Evolutionary conservation across 2,329 filamentous ascomycete genomes (phyloP), one percentile per base, ranked within the genome.

Genomic region (Botrytis porri): DNA sequence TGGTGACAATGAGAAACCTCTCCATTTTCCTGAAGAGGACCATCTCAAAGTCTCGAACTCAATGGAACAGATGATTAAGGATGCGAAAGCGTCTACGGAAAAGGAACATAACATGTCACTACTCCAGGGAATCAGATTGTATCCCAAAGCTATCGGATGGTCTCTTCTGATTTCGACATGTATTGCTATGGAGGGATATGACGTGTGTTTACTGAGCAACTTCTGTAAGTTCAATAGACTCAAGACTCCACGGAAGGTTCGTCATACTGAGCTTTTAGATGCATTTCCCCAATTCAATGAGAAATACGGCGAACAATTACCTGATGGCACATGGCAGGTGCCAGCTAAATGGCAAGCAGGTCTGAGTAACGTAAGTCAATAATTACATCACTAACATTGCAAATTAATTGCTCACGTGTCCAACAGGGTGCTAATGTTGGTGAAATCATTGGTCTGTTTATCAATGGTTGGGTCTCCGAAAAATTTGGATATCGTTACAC

Each of bases 381-480:
- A 39, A 25, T 43, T 61, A 10, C 18, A 20, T 54, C 35, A 25
- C 18, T 9, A 32, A 69, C 20, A 1, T 39, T 35, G n/a, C 20
- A 57, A 45, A 54, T 32, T 3, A 62, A 5, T 54, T 37, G 54
- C 70, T 72, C 54, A 72, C 70, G 35, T 70, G 65, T 43, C 12
- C 8, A n/a, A 18, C 20, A 73, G 72, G 79, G 76, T n/a, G 78
- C 78, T 18, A 73, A 74, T 48, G 75, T 77, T 70, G 80, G 80
- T 10, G 76, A 80, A 66, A 85, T 85, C 32, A 83, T 86, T 73
- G 85, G 85, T 59, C 80, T 86, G 1, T 83, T 85, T 66, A 81
- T 77, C 70, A 86, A 86, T 74, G 85, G 85, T 35, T 85, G 82
- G 78, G 82, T 84, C 9, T 84, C 83, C n/a, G 85, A 86, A 73